Evolutionary conservation across 2,329 filamentous ascomycete species (phyloP), one percentile per base, ranked within the genome.

Genomic region (Polytolypa hystricis): DNA sequence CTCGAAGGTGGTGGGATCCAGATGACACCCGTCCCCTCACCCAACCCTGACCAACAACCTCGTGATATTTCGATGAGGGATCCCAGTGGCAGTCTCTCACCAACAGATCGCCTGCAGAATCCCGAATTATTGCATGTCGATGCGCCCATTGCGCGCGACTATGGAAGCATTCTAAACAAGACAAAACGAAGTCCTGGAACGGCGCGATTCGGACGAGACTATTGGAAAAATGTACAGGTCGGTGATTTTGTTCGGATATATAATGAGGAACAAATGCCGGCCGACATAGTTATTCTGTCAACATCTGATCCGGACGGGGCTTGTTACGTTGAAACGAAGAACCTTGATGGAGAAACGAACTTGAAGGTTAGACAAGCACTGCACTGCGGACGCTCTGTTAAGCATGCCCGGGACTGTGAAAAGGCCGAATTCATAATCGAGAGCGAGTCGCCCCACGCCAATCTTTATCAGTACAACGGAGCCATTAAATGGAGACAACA

Each of bases 301-400:
- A 96, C 91, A 0, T 94, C 91, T 2, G 91, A 96, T 50, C 73
- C 81, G 1, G 91, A 98, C 50, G 91, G 91, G 34, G 84, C 84
- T 25, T 98, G 91, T 61, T 98, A 95, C 51, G 82, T 98, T 15
- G 91, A 98, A 62, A 98, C 91, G 2, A 98, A 96, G 67, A 96
- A 94, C 56, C 58, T 98, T 66, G 91, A 98, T 53, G 91, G 91
- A 34, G 91, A 98, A 64, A 98, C 91, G 2, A 98, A 98, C 52
- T 66, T 98, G 44, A 98, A 98, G 61, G 86, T 95, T 43, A 81
- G 91, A 41, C 84, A 89, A 53, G 85, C 91, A 14, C 71, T 98
- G 28, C 83, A 89, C 45, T 91, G 84, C 52, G 84, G 87, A 9
- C 79, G 82, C 36, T 69, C 76, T 31, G 71, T 98, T 42, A 84